phyloP scores from a whole-genome alignment of 202 grass and related monocot genomes.

The Saccharum hybrid region DNA sequence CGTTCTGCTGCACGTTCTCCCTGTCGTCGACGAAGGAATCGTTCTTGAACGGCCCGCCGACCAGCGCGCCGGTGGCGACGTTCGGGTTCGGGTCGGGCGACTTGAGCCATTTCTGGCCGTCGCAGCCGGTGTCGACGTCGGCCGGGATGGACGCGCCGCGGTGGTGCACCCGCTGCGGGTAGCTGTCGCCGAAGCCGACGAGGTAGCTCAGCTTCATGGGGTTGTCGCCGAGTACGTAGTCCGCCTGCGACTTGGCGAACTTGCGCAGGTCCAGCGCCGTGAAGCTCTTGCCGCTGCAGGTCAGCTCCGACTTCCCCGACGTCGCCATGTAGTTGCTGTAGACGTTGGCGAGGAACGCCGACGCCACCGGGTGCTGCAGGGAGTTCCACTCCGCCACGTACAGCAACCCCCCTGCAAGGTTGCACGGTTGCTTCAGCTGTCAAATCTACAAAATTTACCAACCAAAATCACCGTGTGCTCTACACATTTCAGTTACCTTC shows the following conservation, averaged over 20 bases:
- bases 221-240: conserved; percentile 80
- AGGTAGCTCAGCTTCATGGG: conserved; percentile 86
- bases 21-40: conserved; percentile 61
- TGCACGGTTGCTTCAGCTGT: neutral
- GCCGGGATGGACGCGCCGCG: conserved; percentile 76
- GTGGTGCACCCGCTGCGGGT: conserved; percentile 72
- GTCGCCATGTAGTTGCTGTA: conserved; percentile 76
- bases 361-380: conserved; percentile 67
- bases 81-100: conserved; percentile 63
- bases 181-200: conserved; percentile 69
- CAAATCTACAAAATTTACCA: neutral
- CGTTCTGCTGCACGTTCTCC: conserved; percentile 62
- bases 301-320: conserved; percentile 54
- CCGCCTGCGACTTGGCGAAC: conserved; percentile 68
- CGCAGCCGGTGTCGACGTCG: conserved; percentile 54
- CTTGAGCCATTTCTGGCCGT: conserved; percentile 67
- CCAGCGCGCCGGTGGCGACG: conserved; percentile 60
- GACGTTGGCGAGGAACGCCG: conserved; percentile 68
- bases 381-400: conserved; percentile 75
- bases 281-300: conserved; percentile 57
- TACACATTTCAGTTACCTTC: conserved; percentile 18
- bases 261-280: conserved; percentile 57
- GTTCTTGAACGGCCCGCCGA: conserved; percentile 73
- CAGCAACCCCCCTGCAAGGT: conserved; percentile 58
- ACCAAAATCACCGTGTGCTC: too few species aligned